These are phyloP conservation scores for Lizonia empirigonia DNA, from an alignment of 2,329 filamentous ascomycete species.

Conservation along the genomic window DNA sequence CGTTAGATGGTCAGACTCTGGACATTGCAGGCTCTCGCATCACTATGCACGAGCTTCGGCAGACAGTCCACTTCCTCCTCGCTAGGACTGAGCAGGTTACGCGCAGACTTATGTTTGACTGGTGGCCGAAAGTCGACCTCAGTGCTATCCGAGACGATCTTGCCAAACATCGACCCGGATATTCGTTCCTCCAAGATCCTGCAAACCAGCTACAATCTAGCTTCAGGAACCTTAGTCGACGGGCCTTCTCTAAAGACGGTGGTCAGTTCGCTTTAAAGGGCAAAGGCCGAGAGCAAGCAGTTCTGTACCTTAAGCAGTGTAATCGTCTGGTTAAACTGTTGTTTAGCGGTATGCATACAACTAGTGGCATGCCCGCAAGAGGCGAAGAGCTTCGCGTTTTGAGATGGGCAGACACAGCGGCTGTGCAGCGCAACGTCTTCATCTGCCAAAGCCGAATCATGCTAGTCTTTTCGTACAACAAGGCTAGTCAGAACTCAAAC, in stretches of 20 bases:
- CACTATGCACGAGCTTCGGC: no score
- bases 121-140: background rate
- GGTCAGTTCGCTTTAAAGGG: background rate
- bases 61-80: no score
- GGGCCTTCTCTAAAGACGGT: background rate
- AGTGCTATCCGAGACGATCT: background rate
- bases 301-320: conserved; percentile 1
- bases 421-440: conserved; percentile 2
- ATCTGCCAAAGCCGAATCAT: background rate
- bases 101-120: conserved; percentile 5
- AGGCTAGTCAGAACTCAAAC: conserved; percentile 1
- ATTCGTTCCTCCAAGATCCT: conserved; percentile 1
- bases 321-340: background rate
- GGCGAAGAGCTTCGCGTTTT: no score
- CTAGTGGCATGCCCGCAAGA: background rate
- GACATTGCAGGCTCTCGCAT: no score
- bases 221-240: background rate
- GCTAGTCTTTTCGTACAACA: conserved; percentile 4
- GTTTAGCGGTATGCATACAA: background rate
- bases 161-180: background rate
- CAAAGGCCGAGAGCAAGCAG: background rate
- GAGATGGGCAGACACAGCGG: background rate
- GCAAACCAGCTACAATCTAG: background rate
- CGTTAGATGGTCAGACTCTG: no score
- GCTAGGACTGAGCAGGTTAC: no score